These are phyloP conservation scores for Seminavis robusta DNA, from an alignment of 108 stramenopile genomes.

Conservation along the genomic window DNA sequence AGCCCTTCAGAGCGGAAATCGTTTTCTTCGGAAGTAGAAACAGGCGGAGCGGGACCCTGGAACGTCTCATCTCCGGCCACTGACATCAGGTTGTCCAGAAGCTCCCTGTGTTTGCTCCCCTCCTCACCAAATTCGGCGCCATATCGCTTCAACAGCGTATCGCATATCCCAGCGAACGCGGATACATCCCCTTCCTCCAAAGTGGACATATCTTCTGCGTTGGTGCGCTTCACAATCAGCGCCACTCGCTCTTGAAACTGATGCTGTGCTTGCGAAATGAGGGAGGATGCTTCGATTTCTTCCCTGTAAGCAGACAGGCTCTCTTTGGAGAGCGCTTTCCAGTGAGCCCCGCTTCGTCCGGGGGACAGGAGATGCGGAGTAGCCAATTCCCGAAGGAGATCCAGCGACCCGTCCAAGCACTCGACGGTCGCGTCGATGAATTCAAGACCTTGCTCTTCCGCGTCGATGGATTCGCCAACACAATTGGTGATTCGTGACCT, in stretches of 20 bases:
- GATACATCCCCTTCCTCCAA: conserved; percentile 23
- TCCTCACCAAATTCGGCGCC: conserved; percentile 23
- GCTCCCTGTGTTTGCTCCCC: conserved; percentile 48
- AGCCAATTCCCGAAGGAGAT: conserved; percentile 13
- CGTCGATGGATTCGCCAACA: conserved; percentile 42
- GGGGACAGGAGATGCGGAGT: conserved; percentile 74
- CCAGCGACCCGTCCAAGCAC: conserved; percentile 11
- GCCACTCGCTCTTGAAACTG: conserved; percentile 43
- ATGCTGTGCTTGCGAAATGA: conserved; percentile 58
- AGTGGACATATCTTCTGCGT: too few relatives aligned
- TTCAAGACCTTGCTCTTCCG: conserved; percentile 47
- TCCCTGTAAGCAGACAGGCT: conserved; percentile 48
- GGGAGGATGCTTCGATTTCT: conserved; percentile 66
- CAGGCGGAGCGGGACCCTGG: too few relatives aligned
- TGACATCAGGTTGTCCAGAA: conserved; percentile 65
- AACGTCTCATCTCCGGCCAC: conserved; percentile 35
- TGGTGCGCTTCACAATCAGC: conserved; percentile 1
- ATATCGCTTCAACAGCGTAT: conserved; percentile 60
- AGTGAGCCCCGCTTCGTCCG: conserved; percentile 51
- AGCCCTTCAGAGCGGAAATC: too few relatives aligned
- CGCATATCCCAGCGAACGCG: conserved; percentile 44
- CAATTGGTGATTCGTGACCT: conserved; percentile 40
- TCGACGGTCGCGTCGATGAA: conserved; percentile 48
- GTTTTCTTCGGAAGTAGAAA: too few relatives aligned
- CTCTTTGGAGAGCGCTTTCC: conserved; percentile 54